phyloP scores from a whole-genome alignment of 75 land plant genomes.

The Pseudotsuga menziesii region DNA sequence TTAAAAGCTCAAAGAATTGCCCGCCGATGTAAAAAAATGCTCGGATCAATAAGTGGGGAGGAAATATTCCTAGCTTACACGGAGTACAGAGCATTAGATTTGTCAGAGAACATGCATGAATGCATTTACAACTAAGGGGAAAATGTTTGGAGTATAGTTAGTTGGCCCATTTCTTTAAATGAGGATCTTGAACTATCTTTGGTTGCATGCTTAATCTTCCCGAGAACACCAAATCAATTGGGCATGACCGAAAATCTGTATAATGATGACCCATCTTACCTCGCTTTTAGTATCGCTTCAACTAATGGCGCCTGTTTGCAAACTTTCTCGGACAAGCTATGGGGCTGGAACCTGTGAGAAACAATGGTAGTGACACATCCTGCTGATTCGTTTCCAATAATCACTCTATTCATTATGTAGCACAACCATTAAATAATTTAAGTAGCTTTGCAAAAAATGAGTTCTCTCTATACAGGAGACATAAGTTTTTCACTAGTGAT shows the following conservation, averaged over 20 bases:
- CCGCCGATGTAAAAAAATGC: not conserved
- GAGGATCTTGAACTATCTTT: not conserved
- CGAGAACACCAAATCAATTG: not conserved
- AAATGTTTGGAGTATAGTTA: not conserved
- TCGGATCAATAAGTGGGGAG: not conserved
- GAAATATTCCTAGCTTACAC: not conserved
- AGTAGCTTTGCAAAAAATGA: too few relatives aligned
- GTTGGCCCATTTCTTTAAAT: too few relatives aligned
- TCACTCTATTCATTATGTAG: too few relatives aligned
- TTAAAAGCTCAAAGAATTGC: too few relatives aligned
- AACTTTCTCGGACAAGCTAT: not conserved
- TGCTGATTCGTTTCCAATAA: not conserved
- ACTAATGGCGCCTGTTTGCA: not conserved
- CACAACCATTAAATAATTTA: too few relatives aligned
- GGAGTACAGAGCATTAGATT: not conserved
- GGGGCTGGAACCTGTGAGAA: conserved; percentile 10
- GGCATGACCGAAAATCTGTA: not conserved
- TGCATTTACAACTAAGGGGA: not conserved
- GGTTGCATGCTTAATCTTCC: not conserved
- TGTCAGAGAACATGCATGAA: not conserved
- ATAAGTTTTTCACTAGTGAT: too few relatives aligned
- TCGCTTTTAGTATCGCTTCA: not conserved
- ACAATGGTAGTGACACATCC: too few relatives aligned
- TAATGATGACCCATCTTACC: not conserved
- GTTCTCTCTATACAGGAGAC: too few relatives aligned